phyloP scores from a whole-genome alignment of 305 asterid species.

The Coffea humblotiana region DNA sequence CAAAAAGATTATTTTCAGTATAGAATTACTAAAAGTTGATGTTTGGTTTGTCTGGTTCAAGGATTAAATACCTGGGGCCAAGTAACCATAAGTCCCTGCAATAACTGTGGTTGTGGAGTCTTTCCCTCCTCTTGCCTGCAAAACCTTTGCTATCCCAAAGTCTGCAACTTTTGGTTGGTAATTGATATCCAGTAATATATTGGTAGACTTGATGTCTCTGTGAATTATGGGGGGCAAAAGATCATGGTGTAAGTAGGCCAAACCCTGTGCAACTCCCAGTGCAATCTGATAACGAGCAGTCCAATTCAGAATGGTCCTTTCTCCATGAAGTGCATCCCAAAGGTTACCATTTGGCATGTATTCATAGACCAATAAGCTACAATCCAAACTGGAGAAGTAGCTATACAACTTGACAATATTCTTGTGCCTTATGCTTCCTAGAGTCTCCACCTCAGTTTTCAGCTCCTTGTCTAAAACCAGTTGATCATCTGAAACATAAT shows the following conservation, averaged over 20 bases:
- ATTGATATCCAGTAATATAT: constrained; percentile 69
- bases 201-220: constrained; percentile 84
- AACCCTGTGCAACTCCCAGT: constrained; percentile 77
- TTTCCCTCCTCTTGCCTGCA: constrained; percentile 67
- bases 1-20: no score
- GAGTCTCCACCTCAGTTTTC: constrained; percentile 83
- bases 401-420: constrained; percentile 82
- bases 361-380: constrained; percentile 76
- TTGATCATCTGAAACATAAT: constrained; percentile 38
- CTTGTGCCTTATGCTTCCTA: constrained; percentile 89
- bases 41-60: background rate
- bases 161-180: constrained; percentile 86
- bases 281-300: constrained; percentile 72
- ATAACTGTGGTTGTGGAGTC: constrained; percentile 63
- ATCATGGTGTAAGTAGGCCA: constrained; percentile 89
- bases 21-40: no score
- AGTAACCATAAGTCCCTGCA: constrained; percentile 92
- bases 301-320: constrained; percentile 64
- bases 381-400: constrained; percentile 63
- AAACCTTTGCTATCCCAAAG: constrained; percentile 86
- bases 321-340: constrained; percentile 79
- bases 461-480: constrained; percentile 55
- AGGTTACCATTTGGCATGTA: constrained; percentile 89
- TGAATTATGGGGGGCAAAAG: constrained; percentile 74
- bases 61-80: constrained; percentile 75